Percentiles rank a stretch among this genome's conserved stretches.
Conservation (phyloP, 768 basidiomycete species). For the Termitomyces sp. region DNA sequence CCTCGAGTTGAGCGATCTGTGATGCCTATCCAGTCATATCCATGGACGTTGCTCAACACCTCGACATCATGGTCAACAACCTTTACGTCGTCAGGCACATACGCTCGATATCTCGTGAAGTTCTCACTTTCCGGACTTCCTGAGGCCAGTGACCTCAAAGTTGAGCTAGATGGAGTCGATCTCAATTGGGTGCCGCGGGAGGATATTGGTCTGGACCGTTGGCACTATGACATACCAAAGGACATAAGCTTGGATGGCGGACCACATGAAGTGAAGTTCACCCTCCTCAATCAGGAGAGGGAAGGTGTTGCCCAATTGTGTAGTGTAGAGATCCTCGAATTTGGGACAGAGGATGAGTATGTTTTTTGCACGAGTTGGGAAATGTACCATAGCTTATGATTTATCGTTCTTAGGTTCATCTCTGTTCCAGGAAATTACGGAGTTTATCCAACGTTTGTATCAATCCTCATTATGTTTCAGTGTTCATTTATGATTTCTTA, state of each 20-base stretch:
- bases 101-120: slow-evolving; percentile 55
- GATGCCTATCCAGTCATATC: slow-evolving; percentile 74
- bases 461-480: neutral
- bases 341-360: slow-evolving; percentile 51
- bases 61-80: slow-evolving; percentile 53
- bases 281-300: slow-evolving; percentile 40
- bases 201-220: slow-evolving; percentile 65
- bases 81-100: slow-evolving; percentile 64
- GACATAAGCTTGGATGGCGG: slow-evolving; percentile 41
- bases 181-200: slow-evolving; percentile 55
- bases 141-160: slow-evolving; percentile 42
- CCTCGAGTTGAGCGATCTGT: slow-evolving; percentile 61
- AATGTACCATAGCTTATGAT: neutral
- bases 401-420: slow-evolving; percentile 47
- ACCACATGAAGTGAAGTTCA: slow-evolving; percentile 57
- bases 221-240: slow-evolving; percentile 66
- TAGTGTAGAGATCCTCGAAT: slow-evolving; percentile 72
- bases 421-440: slow-evolving; percentile 55
- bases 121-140: slow-evolving; percentile 77
- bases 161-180: slow-evolving; percentile 58
- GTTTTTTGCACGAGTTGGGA: neutral
- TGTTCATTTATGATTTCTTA: neutral
- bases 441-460: slow-evolving; percentile 68
- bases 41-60: slow-evolving; percentile 70
- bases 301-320: slow-evolving; percentile 70